Base-by-base conservation (phyloP, 2,329 filamentous ascomycete species). In the Ophiostoma angusticollis region DNA sequence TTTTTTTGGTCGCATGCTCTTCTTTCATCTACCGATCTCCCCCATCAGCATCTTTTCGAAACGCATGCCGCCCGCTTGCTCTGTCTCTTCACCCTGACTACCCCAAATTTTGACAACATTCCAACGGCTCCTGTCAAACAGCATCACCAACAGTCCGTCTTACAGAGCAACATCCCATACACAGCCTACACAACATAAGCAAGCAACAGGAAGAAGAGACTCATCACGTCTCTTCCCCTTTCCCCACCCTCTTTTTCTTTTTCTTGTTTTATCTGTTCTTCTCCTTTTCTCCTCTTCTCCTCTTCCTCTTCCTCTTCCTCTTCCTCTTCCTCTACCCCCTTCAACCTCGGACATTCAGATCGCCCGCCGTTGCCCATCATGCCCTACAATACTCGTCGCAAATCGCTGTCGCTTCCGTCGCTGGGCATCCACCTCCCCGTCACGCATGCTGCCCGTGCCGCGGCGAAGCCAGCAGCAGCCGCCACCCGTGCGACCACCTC, bases 331-430 rank as follows among this genome's bases (percentile, higher is more conserved):
- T 14, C 35, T 21, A 18, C 27, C 18, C 22, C 11, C 30, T 16
- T 28, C 19, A 17, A n/a, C 31, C 31, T 13, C 5, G 9, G 4
- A 11, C 13, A 16, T 12, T 21, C 30, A 12, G 25, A 8, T 8
- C 16, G 12, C 2, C 30, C 27, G 25, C 6, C 4, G 6, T 14
- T 23, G 40, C 35, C 47, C 46, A 50, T 52, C 54, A 94, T 94
- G 85, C 82, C 81, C 56, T 95, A 95, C 71, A 94, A 95, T 63
- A 96, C 89, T 50, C 83, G 89, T 63, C 80, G 87, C 62, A 96
- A 96, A 69, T 94, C 86, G 56, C 68, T 98, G 50, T 95, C 87
- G 46, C 70, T 96, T 55, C 83, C 85, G 44, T 93, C 86, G 50
- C 73, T 96, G 53, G 91, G 91, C 58, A 94, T 96, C 52, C 84